Evolutionary conservation across 2,329 filamentous ascomycete species (phyloP).

Genomic region (Calonectria pteridis): DNA sequence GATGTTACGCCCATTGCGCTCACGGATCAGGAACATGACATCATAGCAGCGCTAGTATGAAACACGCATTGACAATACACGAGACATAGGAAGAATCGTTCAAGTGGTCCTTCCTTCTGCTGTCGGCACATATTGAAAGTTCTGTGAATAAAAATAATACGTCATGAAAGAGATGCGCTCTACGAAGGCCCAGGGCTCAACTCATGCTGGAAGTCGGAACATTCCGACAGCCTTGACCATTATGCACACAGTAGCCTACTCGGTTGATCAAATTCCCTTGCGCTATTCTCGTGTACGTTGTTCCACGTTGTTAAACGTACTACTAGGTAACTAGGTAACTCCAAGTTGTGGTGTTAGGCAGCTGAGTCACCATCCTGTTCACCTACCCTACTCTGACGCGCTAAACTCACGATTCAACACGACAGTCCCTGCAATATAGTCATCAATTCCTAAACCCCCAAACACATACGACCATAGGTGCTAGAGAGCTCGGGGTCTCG

Average conservation of each 20-base stretch:
- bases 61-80: background rate
- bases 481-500: slow-evolving; percentile 8
- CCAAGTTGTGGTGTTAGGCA: background rate
- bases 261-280: background rate
- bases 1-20: background rate
- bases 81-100: background rate
- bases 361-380: no score
- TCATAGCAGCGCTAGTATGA: background rate
- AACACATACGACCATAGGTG: slow-evolving; percentile 5
- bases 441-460: no score
- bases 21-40: background rate
- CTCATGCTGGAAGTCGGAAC: background rate
- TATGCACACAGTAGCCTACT: background rate
- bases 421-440: background rate
- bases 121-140: no score
- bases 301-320: background rate
- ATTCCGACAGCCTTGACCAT: background rate
- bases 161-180: background rate
- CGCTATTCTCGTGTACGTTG: background rate
- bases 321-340: no score
- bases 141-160: no score
- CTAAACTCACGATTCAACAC: background rate
- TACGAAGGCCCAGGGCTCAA: background rate
- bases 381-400: no score
- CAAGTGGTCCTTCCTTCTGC: background rate